Evolutionary conservation across 2,329 filamentous ascomycete species (phyloP).

Genomic region (Colletotrichum sp.): DNA sequence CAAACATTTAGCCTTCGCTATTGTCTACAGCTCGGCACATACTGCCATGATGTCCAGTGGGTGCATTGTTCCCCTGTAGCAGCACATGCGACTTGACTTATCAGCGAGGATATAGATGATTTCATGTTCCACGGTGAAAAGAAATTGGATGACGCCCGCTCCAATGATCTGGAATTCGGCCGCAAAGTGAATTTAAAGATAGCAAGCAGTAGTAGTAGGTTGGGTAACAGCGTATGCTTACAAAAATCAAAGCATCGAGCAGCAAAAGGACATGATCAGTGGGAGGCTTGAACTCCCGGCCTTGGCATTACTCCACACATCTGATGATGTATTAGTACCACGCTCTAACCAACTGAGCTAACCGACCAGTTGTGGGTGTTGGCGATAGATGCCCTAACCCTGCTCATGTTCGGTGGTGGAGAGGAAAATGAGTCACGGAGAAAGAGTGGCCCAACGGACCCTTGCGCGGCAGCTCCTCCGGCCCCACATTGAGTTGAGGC

Average conservation of each 20-base stretch:
- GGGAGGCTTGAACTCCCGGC: conserved; percentile 22
- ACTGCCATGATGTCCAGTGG: background rate
- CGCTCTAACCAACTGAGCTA: conserved; percentile 23
- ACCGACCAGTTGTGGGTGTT: conserved; percentile 1
- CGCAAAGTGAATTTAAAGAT: background rate
- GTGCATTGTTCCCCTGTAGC: background rate
- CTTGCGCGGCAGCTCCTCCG: background rate
- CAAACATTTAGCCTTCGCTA: background rate
- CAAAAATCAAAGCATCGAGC: background rate
- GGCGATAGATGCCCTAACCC: rapidly evolving
- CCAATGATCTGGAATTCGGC: background rate
- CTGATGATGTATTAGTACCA: conserved; percentile 19
- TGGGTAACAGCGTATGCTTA: background rate
- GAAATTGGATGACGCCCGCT: background rate
- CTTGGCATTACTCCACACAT: conserved; percentile 19
- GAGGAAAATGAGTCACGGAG: conserved; percentile 1
- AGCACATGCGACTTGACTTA: background rate
- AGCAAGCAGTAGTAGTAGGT: background rate
- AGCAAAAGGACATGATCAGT: conserved; percentile 12
- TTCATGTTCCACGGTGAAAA: background rate
- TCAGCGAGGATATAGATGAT: background rate
- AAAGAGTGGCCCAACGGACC: background rate
- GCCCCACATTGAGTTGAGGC: background rate
- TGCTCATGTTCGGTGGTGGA: background rate
- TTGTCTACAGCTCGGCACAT: background rate